Percentiles rank a stretch among this genome's conserved stretches.
phyloP scores from a whole-genome alignment of 2,329 filamentous ascomycete species.

The Claviceps cyperi region DNA sequence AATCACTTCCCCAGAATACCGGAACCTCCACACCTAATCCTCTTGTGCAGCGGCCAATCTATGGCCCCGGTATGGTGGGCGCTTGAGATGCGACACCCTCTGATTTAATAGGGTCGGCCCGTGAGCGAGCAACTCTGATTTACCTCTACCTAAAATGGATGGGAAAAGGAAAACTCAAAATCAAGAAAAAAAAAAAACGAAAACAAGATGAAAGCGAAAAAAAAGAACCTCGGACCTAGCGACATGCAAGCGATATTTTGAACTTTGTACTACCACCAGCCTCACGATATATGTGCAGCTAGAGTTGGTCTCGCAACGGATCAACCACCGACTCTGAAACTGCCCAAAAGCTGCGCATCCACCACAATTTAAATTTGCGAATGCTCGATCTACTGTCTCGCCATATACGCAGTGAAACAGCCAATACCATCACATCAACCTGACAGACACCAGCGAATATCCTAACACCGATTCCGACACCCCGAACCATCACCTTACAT shows the following conservation, averaged over 20 bases:
- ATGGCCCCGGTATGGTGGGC: slow-evolving; percentile 44
- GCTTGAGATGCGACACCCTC: slow-evolving; percentile 24
- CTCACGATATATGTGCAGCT: neutral
- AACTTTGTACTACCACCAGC: neutral
- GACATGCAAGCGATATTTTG: neutral
- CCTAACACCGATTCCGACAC: neutral
- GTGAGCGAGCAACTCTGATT: neutral
- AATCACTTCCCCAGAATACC: slow-evolving; percentile 26
- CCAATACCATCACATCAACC: neutral
- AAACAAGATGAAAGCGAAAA: neutral
- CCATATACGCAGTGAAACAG: neutral
- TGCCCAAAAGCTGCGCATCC: neutral
- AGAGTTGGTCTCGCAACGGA: neutral
- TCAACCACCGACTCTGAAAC: neutral
- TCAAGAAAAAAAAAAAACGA: neutral
- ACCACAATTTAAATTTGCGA: neutral
- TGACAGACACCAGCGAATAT: neutral
- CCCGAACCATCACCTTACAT: no score
- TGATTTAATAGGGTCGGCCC: neutral
- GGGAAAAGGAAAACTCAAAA: neutral
- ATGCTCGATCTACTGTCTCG: neutral
- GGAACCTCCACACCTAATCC: slow-evolving; percentile 28
- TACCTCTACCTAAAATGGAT: neutral
- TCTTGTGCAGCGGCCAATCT: slow-evolving; percentile 35
- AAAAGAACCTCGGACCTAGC: neutral